Base-by-base conservation (phyloP, 192 early-diverging fungal genomes). In the Coemansia sp. region DNA sequence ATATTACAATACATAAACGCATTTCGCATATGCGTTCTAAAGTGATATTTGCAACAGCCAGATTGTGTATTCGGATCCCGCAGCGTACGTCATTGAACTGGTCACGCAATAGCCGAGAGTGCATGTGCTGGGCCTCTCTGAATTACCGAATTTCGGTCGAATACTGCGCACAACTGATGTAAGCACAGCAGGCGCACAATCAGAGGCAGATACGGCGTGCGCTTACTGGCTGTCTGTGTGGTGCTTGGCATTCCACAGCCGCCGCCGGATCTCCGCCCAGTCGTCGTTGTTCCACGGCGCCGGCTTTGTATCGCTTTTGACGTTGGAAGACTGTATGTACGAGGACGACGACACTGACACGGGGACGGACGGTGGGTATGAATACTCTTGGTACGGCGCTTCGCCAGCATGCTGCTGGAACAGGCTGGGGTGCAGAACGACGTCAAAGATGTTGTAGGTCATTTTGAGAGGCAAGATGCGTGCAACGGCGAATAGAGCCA, bases 181-280 rank as follows among this genome's bases (percentile, higher is more conserved):
- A 20, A 9, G 48, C 48, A 4, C 17, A 9, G 8, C 17, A 49
- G 48, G 48, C 48, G 48, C 8, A 49, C 17, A 49, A 49, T n/a
- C 17, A 9, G 48, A n/a, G 18, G 21, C 50, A 46, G 42, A 34
- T 9, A 34, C 31, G 31, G 31, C 31, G 31, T 34, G 31, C 10
- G 15, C 11, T 40, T 60, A 55, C 38, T 34, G 25, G 40, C 49
- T 11, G 23, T 12, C 34, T 24, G 44, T 34, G 15, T 49, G 57
- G 24, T 53, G 46, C 49, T 73, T 73, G 28, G 76, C 76, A 59
- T 79, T 79, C 76, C 76, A 79, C 37, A 79, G 67, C 3, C 76
- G 71, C 61, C 47, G 59, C 20, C 71, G 71, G 67, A 79, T 73
- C 37, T 66, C 60, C 3, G 71, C 60, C 76, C 76, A 79, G 44